Percentiles rank a stretch among this genome's conserved stretches.
Conservation (phyloP, 2,329 filamentous ascomycete species). For the Pseudodiploospora longispora region DNA sequence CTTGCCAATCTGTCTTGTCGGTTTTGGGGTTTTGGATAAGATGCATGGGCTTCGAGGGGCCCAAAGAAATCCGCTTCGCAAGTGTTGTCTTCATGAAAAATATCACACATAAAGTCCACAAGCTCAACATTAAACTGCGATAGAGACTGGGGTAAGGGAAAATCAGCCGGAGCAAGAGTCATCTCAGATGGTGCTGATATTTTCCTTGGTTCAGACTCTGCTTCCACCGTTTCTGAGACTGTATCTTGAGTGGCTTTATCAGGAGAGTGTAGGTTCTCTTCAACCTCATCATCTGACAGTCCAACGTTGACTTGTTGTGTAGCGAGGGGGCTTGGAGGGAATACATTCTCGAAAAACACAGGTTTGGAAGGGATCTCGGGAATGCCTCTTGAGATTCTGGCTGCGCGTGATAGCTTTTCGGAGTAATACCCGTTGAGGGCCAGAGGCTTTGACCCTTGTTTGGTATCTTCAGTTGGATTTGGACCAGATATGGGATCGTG, state of each 20-base stretch:
- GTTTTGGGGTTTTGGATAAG: conserved; percentile 10
- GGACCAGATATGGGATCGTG: conserved; percentile 22
- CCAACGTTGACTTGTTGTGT: conserved; percentile 11
- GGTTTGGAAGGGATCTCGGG: conserved; percentile 28
- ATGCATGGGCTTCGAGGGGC: conserved; percentile 15
- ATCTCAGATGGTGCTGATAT: conserved; percentile 1
- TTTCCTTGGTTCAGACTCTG: conserved; percentile 2
- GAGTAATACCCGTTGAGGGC: conserved; percentile 21
- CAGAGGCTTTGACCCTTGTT: conserved; percentile 21
- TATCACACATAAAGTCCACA: conserved; percentile 53
- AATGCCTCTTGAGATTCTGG: conserved; percentile 23
- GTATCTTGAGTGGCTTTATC: conserved; percentile 19
- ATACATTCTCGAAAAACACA: conserved; percentile 31
- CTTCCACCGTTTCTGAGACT: conserved; percentile 1
- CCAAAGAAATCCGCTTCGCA: conserved; percentile 41
- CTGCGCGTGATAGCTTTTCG: conserved; percentile 27
- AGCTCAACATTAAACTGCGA: conserved; percentile 45
- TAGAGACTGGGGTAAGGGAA: conserved; percentile 48
- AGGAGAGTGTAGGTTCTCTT: conserved; percentile 3
- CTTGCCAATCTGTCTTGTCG: conserved; percentile 6
- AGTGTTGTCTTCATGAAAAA: conserved; percentile 49
- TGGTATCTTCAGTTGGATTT: conserved; percentile 20
- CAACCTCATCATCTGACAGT: conserved; percentile 13
- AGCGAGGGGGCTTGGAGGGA: conserved; percentile 14
- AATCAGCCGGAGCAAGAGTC: not conserved